Base-by-base conservation (phyloP, 192 early-diverging fungal species). In the Linnemannia hyalina region DNA sequence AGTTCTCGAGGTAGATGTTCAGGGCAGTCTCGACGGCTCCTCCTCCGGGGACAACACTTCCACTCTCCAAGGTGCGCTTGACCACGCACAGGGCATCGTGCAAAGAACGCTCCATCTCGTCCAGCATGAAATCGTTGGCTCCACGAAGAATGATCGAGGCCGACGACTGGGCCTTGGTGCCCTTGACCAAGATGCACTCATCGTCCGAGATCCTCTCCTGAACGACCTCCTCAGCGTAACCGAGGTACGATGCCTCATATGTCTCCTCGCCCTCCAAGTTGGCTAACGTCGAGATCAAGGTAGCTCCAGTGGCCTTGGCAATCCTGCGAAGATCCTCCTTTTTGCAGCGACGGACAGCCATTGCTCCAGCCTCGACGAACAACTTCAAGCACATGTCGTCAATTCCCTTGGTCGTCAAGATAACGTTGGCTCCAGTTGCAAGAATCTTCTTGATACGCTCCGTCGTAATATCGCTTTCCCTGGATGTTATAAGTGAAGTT, bases 261-360 rank as follows among this genome's bases (percentile, higher is more conserved):
- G 99, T 98, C 89, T 99, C 99, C 80, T 99, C 99, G 40, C 99
- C 99, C 60, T 98, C 97, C 76, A 99, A 89, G 88, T 99, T 99
- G 29, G 99, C 98, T 80, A 99, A 93, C 54, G 98, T 97, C 0
- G 96, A 96, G 77, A 99, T 91, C 77, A 99, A 87, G 22, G 97
- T 97, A 94, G 95, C 96, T 78, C 99, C 99, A 18, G 98, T 98
- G 7, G 98, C 97, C 89, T 97, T 97, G 63, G 99, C 99, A 90
- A 99, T 99, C 69, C 98, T 92, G 83, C 96, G 97, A 68, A 99
- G 90, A 85, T 99, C 99, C 22, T 99, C 99, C 92, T 99, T 99
- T 88, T 96, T 96, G 72, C 96, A 96, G 41, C 99, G 94, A 54
- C 97, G 95, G 18, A 99, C 97, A 8, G 97, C 97, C 93, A 99